A percentile compares a stretch with the other conserved stretches of the same genome.
These are phyloP conservation scores for Ensete ventricosum DNA, from an alignment of 176 grass and related monocot species.

Conservation along the genomic window DNA sequence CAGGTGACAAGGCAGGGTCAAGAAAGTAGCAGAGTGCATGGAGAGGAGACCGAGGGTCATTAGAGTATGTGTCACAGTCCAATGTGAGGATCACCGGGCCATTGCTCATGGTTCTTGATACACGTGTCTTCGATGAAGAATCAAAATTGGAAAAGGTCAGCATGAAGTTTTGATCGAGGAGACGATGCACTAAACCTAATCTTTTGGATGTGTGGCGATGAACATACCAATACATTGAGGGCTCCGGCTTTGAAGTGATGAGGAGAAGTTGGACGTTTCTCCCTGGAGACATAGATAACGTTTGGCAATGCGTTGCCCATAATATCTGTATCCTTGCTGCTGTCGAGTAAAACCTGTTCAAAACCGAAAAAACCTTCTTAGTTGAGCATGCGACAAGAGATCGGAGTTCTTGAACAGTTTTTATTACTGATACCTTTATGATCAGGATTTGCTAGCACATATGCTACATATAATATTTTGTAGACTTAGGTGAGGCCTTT, in stretches of 20 bases:
- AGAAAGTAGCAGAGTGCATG: conserved; percentile 17
- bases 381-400: too few relatives aligned
- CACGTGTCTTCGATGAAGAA: conserved; percentile 2
- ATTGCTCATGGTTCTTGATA: conserved; percentile 8
- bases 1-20: conserved; percentile 13
- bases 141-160: not conserved
- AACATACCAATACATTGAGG: conserved; percentile 47
- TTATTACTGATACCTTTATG: too few relatives aligned
- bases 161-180: not conserved
- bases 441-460: too few relatives aligned
- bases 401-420: too few relatives aligned
- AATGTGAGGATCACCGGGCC: not conserved
- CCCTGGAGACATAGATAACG: conserved; percentile 46
- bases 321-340: conserved; percentile 27
- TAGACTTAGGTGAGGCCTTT: too few relatives aligned
- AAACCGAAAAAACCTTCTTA: too few relatives aligned
- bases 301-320: conserved; percentile 24
- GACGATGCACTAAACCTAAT: not conserved
- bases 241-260: conserved; percentile 83
- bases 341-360: conserved; percentile 31
- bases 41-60: conserved; percentile 6
- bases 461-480: too few relatives aligned
- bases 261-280: conserved; percentile 32
- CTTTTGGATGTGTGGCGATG: not conserved
- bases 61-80: conserved; percentile 15